phyloP scores from a whole-genome alignment of 345 rosid genomes.

The Reutealis trisperma region DNA sequence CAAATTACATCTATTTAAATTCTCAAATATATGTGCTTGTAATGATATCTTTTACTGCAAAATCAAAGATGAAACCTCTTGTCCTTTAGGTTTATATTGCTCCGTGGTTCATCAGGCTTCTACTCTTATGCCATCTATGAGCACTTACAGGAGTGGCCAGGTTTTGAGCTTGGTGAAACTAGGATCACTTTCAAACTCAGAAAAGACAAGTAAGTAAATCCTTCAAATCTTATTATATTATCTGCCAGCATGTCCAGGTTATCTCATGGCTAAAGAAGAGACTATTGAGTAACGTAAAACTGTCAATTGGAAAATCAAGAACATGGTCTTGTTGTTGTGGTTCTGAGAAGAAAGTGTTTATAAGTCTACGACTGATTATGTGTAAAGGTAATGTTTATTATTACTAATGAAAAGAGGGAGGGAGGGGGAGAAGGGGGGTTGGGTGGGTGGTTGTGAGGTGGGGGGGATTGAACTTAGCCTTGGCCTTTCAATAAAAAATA shows the following conservation, averaged over 20 bases:
- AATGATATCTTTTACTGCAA: neutral
- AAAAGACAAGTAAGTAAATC: conserved; percentile 61
- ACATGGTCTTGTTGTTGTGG: conserved; percentile 1
- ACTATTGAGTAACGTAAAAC: neutral
- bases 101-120: conserved; percentile 67
- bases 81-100: conserved; percentile 23
- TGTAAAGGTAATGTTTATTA: neutral
- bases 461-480: neutral
- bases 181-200: conserved; percentile 84
- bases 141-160: conserved; percentile 78
- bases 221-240: neutral
- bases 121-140: conserved; percentile 78
- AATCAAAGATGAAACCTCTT: conserved; percentile 21
- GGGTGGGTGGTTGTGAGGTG: too few relatives aligned
- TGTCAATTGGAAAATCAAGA: neutral
- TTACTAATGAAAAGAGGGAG: neutral
- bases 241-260: conserved; percentile 6
- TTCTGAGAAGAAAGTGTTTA: neutral
- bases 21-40: neutral
- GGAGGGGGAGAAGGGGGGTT: too few relatives aligned
- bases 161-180: conserved; percentile 70
- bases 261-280: neutral
- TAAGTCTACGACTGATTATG: conserved; percentile 3
- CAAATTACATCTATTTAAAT: conserved; percentile 9
- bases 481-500: neutral